Base-by-base conservation (phyloP, 257 asterid genomes). In the Echites panduratus region DNA sequence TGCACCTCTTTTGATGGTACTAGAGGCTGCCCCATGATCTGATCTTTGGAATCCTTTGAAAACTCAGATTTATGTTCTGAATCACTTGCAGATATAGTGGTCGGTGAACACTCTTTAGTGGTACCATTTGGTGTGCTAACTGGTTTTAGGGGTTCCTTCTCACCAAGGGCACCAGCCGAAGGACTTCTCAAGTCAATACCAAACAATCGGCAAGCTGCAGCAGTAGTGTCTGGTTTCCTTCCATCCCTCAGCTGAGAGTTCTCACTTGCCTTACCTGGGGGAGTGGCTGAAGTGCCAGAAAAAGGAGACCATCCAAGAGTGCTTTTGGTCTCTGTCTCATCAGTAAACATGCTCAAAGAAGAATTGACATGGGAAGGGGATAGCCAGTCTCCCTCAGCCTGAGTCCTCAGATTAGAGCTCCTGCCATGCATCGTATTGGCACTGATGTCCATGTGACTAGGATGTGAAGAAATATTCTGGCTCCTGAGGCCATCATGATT, bases 161-260 rank as follows among this genome's bases (percentile, higher is more conserved):
- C 87, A 54, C 26, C 44, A 71, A 68, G 66, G 68, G 67, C 59
- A 45, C 65, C 66, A 11, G 75, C 22, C 13, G 89, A 83, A 72
- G 97, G 82, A 49, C 85, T 80, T 59, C 83, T 92, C 85, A 95
- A 81, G 65, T 95, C 93, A 72, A 95, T 74, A 78, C 99, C 99
- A 72, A 95, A 92, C 83, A 95, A 81, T 53, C 96, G 82, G 76
- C 93, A 87, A 17, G 90, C 76, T 41, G 83, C 77, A 72, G 76
- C 71, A 27, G 27, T 38, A 67, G 73, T 70, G 24, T 87, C 94
- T 10, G 85, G 56, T 74, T 89, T 87, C 80, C 79, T 85, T 65
- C 71, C 82, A 56, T 79, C 90, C 54, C 66, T 71, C 52, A n/a
- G 77, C 63, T 74, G 75, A 77, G 86, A 77, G 80, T 82, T 75